These are phyloP conservation scores for Bolboschoenoplectus hybrid DNA, from an alignment of 202 grass and related monocot species.

Conservation along the genomic window DNA sequence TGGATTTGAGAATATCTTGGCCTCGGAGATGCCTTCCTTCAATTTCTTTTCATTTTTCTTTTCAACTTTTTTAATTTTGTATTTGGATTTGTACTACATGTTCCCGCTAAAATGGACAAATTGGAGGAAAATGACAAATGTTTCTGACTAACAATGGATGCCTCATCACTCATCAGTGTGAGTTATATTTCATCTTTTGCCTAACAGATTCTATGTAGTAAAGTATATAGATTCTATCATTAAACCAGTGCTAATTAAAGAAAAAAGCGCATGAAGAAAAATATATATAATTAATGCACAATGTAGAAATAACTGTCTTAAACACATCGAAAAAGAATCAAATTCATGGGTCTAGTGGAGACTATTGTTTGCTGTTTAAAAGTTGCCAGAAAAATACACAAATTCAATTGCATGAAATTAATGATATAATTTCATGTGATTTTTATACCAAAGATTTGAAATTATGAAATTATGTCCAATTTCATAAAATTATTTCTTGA, in stretches of 20 bases:
- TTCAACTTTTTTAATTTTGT: constrained; percentile 5
- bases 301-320: too few relatives aligned
- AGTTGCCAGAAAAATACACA: too few relatives aligned
- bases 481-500: too few relatives aligned
- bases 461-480: too few relatives aligned
- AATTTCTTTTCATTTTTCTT: not conserved
- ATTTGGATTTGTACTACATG: constrained; percentile 31
- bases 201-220: not conserved
- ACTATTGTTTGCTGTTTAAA: too few relatives aligned
- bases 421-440: too few relatives aligned
- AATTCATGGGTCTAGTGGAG: too few relatives aligned
- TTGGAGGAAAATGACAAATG: constrained; percentile 29
- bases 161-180: not conserved
- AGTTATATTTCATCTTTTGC: not conserved
- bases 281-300: too few relatives aligned
- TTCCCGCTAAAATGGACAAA: constrained; percentile 29
- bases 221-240: not conserved
- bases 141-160: not conserved
- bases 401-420: too few relatives aligned
- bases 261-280: too few relatives aligned
- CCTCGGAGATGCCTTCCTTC: not conserved
- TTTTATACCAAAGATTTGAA: too few relatives aligned
- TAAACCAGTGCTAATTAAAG: not conserved
- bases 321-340: too few relatives aligned
- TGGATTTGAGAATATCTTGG: constrained; percentile 37